phyloP scores from a whole-genome alignment of 345 rosid species.

The Dipteronia sinensis region DNA sequence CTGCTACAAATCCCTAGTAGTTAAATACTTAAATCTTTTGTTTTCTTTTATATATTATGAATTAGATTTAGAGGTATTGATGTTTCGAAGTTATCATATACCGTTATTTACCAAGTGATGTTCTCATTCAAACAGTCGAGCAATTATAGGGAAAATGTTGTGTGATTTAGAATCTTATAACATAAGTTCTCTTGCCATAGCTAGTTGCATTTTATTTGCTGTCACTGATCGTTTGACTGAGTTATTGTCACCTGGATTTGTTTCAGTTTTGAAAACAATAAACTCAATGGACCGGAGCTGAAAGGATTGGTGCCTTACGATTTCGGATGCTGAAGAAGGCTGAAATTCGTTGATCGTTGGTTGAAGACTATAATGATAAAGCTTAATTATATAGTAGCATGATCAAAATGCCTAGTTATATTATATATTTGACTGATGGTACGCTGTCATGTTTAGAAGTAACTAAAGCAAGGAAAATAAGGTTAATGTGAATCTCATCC shows the following conservation, averaged over 20 bases:
- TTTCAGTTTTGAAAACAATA: conserved; percentile 58
- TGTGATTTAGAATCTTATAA: background rate
- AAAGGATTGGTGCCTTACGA: conserved; percentile 68
- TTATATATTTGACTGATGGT: conserved; percentile 2
- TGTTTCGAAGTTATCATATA: background rate
- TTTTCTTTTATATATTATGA: background rate
- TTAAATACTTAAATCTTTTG: background rate
- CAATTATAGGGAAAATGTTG: background rate
- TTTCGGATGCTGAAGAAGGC: conserved; percentile 62
- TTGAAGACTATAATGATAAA: background rate
- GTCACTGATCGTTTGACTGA: background rate
- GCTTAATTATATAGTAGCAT: background rate
- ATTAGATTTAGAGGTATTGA: background rate
- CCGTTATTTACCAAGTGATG: background rate
- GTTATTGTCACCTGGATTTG: conserved; percentile 1
- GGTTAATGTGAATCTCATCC: background rate
- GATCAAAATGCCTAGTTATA: background rate
- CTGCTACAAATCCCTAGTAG: background rate
- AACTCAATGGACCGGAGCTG: conserved; percentile 71
- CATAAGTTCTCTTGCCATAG: background rate
- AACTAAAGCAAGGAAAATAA: conserved; percentile 17
- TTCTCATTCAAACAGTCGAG: too few relatives aligned
- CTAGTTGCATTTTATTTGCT: background rate
- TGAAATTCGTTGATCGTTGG: background rate
- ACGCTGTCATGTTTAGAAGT: background rate